Base-by-base conservation (phyloP, 441 rosid species). In the Flueggea neowawraea region DNA sequence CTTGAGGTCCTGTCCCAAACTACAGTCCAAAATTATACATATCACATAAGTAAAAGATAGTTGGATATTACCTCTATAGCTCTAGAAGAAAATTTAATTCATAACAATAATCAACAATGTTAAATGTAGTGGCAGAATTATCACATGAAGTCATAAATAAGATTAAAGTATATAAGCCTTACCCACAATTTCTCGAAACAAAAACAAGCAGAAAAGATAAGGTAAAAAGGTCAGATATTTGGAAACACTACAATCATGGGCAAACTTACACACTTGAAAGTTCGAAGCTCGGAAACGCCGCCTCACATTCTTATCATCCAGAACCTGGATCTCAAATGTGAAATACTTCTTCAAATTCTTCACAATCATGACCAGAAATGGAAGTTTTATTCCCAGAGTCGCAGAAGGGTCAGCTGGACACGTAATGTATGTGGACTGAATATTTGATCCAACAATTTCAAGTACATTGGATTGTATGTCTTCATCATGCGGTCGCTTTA, bases 281-380 rank as follows among this genome's bases (percentile, higher is more conserved):
- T 91, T 94, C 78, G 99, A 94, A 83, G 99, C 89, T 47, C 96
- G 89, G 69, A 94, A 94, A 60, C 96, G 96, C 43, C 99, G 73
- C 60, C 97, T 83, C 48, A 94, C 97, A 56, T 89, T 94, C 94
- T 94, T 94, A 74, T 94, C 99, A 56, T 94, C 99, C 66, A 94
- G 77, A 68, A 91, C 84, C 66, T 94, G 99, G 75, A 94, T 87
- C 85, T 94, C 97, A 67, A 94, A 91, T 5, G 97, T 80, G 81
- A 91, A 87, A 72, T 87, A 94, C 65, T 91, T 91, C 76, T 89
- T 91, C 73, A 94, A 47, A 69, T 89, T 89, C 87, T 94, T 94
- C 63, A 91, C 92, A 17, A 91, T 86, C 82, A 89, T 78, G 55
- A 91, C 99, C 81, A 94, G 69, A 76, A 94, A 94, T 4, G 99